These are phyloP conservation scores for Starmera stellimalicola DNA, from an alignment of 1,139 yeast species.

Conservation along the genomic window DNA sequence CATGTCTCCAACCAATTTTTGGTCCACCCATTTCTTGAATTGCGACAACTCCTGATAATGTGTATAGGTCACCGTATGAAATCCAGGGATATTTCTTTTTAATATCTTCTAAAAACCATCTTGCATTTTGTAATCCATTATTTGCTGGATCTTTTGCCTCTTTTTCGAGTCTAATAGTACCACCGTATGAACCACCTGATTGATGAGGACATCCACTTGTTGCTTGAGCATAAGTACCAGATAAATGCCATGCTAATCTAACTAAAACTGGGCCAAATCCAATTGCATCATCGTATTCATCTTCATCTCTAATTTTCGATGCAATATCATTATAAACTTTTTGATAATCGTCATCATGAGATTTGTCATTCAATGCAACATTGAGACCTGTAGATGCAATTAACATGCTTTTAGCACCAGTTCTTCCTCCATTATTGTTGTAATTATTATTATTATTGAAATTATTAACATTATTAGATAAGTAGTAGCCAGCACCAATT, in stretches of 20 bases:
- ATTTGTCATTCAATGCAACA: constrained; percentile 15
- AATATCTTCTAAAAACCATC: constrained; percentile 57
- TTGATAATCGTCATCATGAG: constrained; percentile 50
- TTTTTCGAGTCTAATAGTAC: constrained; percentile 66
- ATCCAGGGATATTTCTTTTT: constrained; percentile 61
- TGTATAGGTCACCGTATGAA: constrained; percentile 81
- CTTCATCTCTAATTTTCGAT: constrained; percentile 60
- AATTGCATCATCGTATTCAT: constrained; percentile 63
- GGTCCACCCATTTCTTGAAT: constrained; percentile 87
- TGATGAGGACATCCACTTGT: constrained; percentile 23
- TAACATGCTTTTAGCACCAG: constrained; percentile 1
- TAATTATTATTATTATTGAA: constrained; percentile 4
- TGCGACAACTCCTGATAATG: constrained; percentile 79
- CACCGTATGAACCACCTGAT: constrained; percentile 77
- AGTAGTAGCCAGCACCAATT: constrained; percentile 10
- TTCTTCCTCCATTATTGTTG: constrained; percentile 2
- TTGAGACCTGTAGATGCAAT: constrained; percentile 18
- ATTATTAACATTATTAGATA: constrained; percentile 6
- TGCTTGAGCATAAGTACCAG: constrained; percentile 58
- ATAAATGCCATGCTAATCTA: constrained; percentile 69
- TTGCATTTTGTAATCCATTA: constrained; percentile 60
- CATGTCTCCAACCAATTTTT: constrained; percentile 79
- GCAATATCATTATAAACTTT: constrained; percentile 76
- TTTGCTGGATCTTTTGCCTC: constrained; percentile 68
- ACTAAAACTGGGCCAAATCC: constrained; percentile 63